A percentile compares a stretch with the other conserved stretches of the same genome.
Conservation (phyloP, 768 basidiomycete species). For the Gymnopilus dilepis region DNA sequence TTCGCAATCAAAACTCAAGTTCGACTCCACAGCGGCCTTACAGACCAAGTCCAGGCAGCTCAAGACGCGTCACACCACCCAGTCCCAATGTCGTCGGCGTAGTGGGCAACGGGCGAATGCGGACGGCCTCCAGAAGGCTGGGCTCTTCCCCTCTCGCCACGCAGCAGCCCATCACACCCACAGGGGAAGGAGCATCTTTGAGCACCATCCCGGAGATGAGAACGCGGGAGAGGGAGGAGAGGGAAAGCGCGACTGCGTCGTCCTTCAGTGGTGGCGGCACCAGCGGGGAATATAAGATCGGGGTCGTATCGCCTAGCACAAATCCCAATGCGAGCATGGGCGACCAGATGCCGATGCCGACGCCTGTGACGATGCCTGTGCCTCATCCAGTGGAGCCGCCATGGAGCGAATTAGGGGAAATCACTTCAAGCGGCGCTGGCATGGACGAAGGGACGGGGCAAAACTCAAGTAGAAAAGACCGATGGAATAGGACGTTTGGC, state of each 20-base stretch:
- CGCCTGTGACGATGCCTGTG: neutral
- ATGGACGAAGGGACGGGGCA: neutral
- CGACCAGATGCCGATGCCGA: neutral
- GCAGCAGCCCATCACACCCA: neutral
- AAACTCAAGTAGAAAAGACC: neutral
- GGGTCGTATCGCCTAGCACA: neutral
- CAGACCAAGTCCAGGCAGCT: neutral
- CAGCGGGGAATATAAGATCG: neutral
- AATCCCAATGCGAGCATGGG: neutral
- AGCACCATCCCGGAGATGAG: slow-evolving; percentile 18
- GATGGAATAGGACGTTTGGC: slow-evolving; percentile 2
- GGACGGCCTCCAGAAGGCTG: slow-evolving; percentile 1
- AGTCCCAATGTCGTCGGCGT: neutral
- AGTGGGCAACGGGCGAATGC: neutral
- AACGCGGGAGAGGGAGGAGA: slow-evolving; percentile 6
- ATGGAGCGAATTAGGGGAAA: neutral
- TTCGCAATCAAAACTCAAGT: neutral
- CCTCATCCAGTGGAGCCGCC: neutral
- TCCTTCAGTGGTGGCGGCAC: neutral
- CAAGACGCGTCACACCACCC: neutral
- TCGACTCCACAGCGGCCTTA: neutral
- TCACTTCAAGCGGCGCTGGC: neutral
- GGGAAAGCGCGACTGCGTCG: neutral
- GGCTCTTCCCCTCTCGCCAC: slow-evolving; percentile 2
- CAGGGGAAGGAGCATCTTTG: neutral